phyloP scores from a whole-genome alignment of 2,329 filamentous ascomycete species.

The Epichloe aotearoae region DNA sequence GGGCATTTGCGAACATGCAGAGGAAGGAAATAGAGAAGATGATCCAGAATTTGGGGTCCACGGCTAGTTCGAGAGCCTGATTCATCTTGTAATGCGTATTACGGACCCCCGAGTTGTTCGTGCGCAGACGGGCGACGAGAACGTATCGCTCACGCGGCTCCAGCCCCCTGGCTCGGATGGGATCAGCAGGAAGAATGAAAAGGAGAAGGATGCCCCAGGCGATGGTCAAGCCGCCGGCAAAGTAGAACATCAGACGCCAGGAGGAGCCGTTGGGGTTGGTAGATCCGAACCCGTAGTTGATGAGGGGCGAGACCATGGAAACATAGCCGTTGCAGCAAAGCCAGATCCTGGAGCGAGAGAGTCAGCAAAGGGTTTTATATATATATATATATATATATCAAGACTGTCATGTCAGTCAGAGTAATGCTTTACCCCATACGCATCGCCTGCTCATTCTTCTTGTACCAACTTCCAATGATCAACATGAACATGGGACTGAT shows the following conservation, averaged over 20 bases:
- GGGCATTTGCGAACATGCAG: conserved; percentile 29
- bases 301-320: conserved; percentile 44
- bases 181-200: conserved; percentile 47
- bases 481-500: conserved; percentile 13
- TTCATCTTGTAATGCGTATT: conserved; percentile 23
- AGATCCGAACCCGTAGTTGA: conserved; percentile 48
- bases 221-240: conserved; percentile 42
- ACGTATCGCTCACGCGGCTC: conserved; percentile 23
- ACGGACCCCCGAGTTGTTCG: conserved; percentile 18
- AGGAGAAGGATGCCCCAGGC: conserved; percentile 39
- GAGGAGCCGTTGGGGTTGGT: conserved; percentile 31
- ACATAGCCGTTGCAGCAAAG: conserved; percentile 37
- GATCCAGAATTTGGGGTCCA: conserved; percentile 36
- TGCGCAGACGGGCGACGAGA: conserved; percentile 24
- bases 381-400: no score
- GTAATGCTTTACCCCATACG: conserved; percentile 14
- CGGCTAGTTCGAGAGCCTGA: conserved; percentile 26
- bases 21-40: conserved; percentile 37
- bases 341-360: conserved; percentile 13
- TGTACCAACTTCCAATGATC: conserved; percentile 5
- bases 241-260: conserved; percentile 48
- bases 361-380: neutral
- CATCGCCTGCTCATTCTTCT: conserved; percentile 21
- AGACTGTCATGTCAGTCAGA: neutral
- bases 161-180: conserved; percentile 49